phyloP scores from a whole-genome alignment of 495 filamentous ascomycete species.

The Amphirosellinia nigrospora region DNA sequence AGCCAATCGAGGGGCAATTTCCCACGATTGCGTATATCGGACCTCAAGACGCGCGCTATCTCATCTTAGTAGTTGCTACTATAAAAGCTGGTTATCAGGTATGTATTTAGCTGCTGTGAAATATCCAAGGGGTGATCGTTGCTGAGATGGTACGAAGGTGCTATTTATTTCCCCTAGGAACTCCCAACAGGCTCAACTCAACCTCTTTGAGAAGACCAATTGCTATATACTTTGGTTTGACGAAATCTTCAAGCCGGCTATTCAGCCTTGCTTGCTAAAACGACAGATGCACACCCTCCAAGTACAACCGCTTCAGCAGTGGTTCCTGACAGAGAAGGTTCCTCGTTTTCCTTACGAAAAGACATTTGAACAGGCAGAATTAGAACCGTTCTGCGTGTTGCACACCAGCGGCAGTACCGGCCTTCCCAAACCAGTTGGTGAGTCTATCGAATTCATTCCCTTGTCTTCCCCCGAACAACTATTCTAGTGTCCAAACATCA shows the following conservation, averaged over 20 bases:
- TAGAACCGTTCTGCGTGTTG: conserved; percentile 44
- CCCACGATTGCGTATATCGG: conserved; percentile 50
- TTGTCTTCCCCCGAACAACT: too few relatives aligned
- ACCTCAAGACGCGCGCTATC: conserved; percentile 50
- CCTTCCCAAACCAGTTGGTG: conserved; percentile 2
- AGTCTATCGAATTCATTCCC: too few relatives aligned
- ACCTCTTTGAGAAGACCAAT: conserved; percentile 25
- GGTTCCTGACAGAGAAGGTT: conserved; percentile 3
- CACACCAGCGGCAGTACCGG: conserved; percentile 58
- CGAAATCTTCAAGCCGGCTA: too few relatives aligned
- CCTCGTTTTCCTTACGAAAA: conserved; percentile 25
- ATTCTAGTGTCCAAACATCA: too few relatives aligned
- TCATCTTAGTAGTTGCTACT: conserved; percentile 44
- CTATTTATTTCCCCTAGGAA: conserved; percentile 29
- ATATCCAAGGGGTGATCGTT: neutral
- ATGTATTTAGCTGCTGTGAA: neutral
- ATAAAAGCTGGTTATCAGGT: conserved; percentile 48
- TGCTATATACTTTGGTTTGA: conserved; percentile 19
- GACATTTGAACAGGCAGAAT: conserved; percentile 24
- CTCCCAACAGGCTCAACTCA: conserved; percentile 27
- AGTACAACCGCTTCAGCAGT: neutral
- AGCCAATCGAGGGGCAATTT: conserved; percentile 25
- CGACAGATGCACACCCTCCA: conserved; percentile 3
- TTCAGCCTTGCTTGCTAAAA: conserved; percentile 1
- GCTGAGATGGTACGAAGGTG: conserved; percentile 25